Evolutionary conservation across 306 rosid species (phyloP).

Genomic region (Acmispon strigosus): DNA sequence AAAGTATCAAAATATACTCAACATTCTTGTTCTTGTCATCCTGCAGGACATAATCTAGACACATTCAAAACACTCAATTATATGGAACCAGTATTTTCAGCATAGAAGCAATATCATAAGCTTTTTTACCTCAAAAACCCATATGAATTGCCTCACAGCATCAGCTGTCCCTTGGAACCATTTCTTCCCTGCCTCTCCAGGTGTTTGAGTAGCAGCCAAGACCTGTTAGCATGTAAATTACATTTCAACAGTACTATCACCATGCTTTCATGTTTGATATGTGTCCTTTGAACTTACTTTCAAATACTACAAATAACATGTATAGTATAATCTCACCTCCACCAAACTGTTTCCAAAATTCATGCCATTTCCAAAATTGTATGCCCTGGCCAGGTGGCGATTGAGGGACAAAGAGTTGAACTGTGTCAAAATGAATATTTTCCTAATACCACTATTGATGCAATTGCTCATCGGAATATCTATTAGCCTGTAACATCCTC

Average conservation of each 20-base stretch:
- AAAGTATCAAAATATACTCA: conserved; percentile 76
- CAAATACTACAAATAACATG: not conserved
- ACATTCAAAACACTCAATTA: not conserved
- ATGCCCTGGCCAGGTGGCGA: conserved; percentile 74
- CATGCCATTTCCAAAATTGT: conserved; percentile 69
- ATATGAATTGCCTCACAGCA: conserved; percentile 86
- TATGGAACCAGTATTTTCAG: not conserved
- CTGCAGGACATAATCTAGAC: conserved; percentile 27
- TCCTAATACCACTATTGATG: conserved; percentile 84
- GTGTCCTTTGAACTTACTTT: not conserved
- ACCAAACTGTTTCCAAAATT: conserved; percentile 83
- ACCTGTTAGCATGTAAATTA: conserved; percentile 47
- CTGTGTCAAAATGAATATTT: conserved; percentile 77
- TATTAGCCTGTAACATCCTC: conserved; percentile 87
- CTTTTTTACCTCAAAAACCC: conserved; percentile 85
- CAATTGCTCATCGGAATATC: conserved; percentile 96
- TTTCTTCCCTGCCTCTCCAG: conserved; percentile 79
- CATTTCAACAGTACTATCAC: not conserved
- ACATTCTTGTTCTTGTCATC: conserved; percentile 87
- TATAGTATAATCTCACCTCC: conserved; percentile 43
- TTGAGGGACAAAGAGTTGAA: conserved; percentile 88
- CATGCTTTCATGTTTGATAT: not conserved
- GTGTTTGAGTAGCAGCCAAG: conserved; percentile 93
- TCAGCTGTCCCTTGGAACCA: conserved; percentile 99
- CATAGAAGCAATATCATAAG: not conserved